Evolutionary conservation across 495 filamentous ascomycete species (phyloP).

Genomic region (Xylaria grammica): DNA sequence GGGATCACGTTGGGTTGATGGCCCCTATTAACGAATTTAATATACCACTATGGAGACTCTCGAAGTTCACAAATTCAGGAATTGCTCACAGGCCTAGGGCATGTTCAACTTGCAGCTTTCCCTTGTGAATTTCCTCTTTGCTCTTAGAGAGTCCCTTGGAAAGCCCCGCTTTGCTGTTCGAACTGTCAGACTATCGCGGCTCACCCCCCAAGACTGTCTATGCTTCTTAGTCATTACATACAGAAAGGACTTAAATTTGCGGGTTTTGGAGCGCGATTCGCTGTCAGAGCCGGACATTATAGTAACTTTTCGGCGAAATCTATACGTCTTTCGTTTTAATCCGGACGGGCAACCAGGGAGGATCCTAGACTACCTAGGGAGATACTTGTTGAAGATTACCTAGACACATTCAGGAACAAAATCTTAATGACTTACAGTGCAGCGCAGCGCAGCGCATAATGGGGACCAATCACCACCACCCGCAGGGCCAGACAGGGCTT

Average conservation of each 20-base stretch:
- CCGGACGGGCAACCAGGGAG: background rate
- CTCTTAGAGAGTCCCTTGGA: slow-evolving; percentile 27
- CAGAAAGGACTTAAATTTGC: slow-evolving; percentile 31
- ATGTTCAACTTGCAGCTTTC: slow-evolving; percentile 43
- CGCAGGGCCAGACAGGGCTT: background rate
- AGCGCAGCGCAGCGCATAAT: background rate
- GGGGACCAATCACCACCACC: background rate
- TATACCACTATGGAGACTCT: background rate
- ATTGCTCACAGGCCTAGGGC: slow-evolving; percentile 40
- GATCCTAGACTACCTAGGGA: background rate
- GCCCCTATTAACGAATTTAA: slow-evolving; percentile 29
- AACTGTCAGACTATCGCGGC: background rate
- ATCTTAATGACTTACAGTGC: slow-evolving; percentile 7
- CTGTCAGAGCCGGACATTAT: slow-evolving; percentile 13
- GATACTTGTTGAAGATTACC: no score
- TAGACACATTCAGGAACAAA: background rate
- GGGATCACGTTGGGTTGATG: slow-evolving; percentile 49
- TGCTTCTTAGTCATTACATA: slow-evolving; percentile 29
- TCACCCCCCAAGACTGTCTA: background rate
- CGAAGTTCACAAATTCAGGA: background rate
- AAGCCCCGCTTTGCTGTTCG: slow-evolving; percentile 23
- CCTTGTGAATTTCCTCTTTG: slow-evolving; percentile 43
- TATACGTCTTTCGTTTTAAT: slow-evolving; percentile 6
- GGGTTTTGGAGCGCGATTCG: slow-evolving; percentile 6
- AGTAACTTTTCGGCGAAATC: background rate